A percentile compares a stretch with the other conserved stretches of the same genome.
These are phyloP conservation scores for Dicorynia guianensis DNA, from an alignment of 306 rosid species.

Conservation along the genomic window DNA sequence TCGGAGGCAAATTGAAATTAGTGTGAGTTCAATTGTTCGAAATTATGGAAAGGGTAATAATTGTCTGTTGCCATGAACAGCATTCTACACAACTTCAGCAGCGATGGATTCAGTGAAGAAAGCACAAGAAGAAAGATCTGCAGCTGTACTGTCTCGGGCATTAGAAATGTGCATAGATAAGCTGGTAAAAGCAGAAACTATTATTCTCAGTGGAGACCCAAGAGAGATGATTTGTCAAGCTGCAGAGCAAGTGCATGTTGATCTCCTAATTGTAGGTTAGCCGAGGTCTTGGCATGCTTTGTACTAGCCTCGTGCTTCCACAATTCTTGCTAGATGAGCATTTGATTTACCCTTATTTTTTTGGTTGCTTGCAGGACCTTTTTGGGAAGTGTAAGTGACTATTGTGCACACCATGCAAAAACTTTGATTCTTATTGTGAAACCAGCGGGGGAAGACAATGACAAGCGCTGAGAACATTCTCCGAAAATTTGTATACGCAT, in stretches of 20 bases:
- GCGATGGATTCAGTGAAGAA: conserved; percentile 52
- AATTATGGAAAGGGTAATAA: not conserved
- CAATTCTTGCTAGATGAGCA: too few relatives aligned
- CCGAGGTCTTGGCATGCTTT: conserved; percentile 59
- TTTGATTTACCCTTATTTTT: not conserved
- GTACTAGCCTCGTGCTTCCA: conserved; percentile 14
- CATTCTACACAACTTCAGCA: conserved; percentile 38
- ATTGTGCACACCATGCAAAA: conserved; percentile 56
- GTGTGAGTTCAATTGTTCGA: too few relatives aligned
- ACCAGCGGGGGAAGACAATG: not conserved
- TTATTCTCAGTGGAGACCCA: conserved; percentile 55
- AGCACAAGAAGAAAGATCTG: conserved; percentile 51
- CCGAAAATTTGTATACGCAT: too few relatives aligned
- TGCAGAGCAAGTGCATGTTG: conserved; percentile 56
- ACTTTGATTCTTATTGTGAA: conserved; percentile 51
- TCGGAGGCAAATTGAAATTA: too few relatives aligned
- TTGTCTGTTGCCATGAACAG: conserved; percentile 1
- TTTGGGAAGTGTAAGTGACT: conserved; percentile 67
- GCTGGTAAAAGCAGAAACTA: conserved; percentile 61
- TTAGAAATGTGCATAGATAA: conserved; percentile 54
- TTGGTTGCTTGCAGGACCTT: conserved; percentile 35
- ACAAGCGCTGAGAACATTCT: not conserved
- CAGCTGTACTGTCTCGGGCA: conserved; percentile 51
- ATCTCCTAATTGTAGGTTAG: conserved; percentile 61
- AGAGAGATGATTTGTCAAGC: conserved; percentile 63